Percentiles rank a stretch among this genome's conserved stretches.
These are phyloP conservation scores for Protea cynaroides DNA, from an alignment of 164 flowering plant genomes.

Conservation along the genomic window DNA sequence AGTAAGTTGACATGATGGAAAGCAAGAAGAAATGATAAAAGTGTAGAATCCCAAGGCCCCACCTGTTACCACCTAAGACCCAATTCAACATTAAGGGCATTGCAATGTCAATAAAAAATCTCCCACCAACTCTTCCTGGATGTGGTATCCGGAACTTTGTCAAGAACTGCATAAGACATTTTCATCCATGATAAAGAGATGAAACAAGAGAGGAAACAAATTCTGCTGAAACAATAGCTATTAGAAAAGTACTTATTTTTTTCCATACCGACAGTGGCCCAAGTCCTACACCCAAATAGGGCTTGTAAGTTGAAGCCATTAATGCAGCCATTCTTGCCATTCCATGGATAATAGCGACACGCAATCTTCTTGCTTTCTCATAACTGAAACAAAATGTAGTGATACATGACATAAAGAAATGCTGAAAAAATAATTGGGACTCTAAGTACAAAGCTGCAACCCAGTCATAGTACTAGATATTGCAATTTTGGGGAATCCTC, in stretches of 20 bases:
- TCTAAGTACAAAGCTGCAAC: background rate
- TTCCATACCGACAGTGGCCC: constrained; percentile 81
- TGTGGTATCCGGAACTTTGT: constrained; percentile 79
- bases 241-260: background rate
- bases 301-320: constrained; percentile 93
- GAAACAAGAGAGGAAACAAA: background rate
- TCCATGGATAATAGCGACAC: constrained; percentile 84
- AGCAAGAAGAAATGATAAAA: background rate
- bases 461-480: too few relatives aligned
- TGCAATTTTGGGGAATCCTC: too few relatives aligned
- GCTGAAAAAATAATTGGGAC: background rate
- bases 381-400: constrained; percentile 42
- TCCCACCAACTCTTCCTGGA: constrained; percentile 93
- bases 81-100: constrained; percentile 88
- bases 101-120: constrained; percentile 58
- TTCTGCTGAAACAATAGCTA: background rate
- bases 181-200: constrained; percentile 4
- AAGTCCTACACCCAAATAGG: constrained; percentile 90
- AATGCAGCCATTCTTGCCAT: constrained; percentile 94
- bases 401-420: background rate
- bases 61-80: constrained; percentile 98
- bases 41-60: constrained; percentile 6
- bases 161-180: constrained; percentile 54
- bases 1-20: too few relatives aligned
- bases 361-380: constrained; percentile 66